Conservation (phyloP, 1,284 basidiomycete species). For the Dichomitus squalens region DNA sequence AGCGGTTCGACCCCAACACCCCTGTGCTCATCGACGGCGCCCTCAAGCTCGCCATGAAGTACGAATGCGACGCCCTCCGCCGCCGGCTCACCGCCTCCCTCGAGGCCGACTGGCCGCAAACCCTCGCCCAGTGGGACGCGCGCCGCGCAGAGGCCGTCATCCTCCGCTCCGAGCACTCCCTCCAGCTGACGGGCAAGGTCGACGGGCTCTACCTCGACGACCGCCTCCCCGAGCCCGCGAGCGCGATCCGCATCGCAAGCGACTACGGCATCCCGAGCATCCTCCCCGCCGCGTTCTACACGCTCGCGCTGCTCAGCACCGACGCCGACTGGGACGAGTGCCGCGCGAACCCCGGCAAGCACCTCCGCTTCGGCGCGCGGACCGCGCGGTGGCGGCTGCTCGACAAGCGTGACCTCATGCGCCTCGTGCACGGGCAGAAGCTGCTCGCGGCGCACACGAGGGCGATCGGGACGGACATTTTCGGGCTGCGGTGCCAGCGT, state of each 20-base stretch:
- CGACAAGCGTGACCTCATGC: conserved; percentile 35
- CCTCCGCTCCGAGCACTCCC: conserved; percentile 35
- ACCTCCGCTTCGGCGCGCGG: conserved; percentile 35
- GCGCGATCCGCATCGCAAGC: conserved; percentile 35
- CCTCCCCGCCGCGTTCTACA: conserved; percentile 39
- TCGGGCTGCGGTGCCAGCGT: conserved; percentile 32
- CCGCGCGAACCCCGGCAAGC: conserved; percentile 32
- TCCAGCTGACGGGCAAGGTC: conserved; percentile 33
- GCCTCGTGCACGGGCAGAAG: conserved; percentile 35
- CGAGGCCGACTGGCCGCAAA: conserved; percentile 38
- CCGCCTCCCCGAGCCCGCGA: conserved; percentile 37
- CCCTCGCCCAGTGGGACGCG: conserved; percentile 37
- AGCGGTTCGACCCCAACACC: conserved; percentile 36
- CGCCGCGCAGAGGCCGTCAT: conserved; percentile 33
- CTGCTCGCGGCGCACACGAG: conserved; percentile 35
- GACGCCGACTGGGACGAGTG: conserved; percentile 37
- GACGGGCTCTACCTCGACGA: conserved; percentile 36
- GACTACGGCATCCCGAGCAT: conserved; percentile 35
- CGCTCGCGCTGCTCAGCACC: conserved; percentile 34
- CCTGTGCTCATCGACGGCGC: conserved; percentile 35
- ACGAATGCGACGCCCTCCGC: conserved; percentile 35
- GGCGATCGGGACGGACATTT: conserved; percentile 34
- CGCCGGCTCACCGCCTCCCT: conserved; percentile 34
- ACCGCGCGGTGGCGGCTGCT: conserved; percentile 35
- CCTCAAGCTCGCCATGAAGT: conserved; percentile 36